Base-by-base conservation (phyloP, 1,139 yeast species). In the Sugiyamaella sp. region DNA sequence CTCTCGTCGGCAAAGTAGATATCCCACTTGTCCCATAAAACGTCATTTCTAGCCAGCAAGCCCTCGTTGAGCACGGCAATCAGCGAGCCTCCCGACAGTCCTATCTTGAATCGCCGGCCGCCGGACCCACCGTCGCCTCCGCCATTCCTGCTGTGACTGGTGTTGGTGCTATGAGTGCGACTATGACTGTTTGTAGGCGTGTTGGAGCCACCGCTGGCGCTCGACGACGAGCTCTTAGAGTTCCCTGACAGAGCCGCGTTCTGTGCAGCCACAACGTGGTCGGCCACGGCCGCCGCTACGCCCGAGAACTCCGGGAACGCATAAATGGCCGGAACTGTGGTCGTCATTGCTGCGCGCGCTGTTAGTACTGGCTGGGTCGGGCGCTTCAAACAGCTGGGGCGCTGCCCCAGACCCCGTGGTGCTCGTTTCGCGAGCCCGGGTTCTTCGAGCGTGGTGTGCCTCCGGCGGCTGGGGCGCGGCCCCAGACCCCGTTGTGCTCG, bases 1-100 rank as follows among this genome's bases (percentile, higher is more conserved):
- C 99, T 82, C 74, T 93, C 99, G 71, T 93, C 99, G 19, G 97
- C 97, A 75, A 93, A 91, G 71, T 89, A 93, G 55, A 93, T 82
- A 67, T 93, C 97, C 99, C 99, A 93, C 68, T 85, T 86, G 53
- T 82, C 86, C 98, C 98, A 93, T 62, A 84, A 85, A 40, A 93
- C 84, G 60, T 84, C 90, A 48, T 79, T 78, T 65, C 96, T 79
- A 41, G 80, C 77, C 55, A 91, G 73, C 58, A 93, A 76, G 12
- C 97, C 98, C 71, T 91, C 91, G 59, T 87, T 82, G 54, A 93
- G 77, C 51, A 91, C 95, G 59, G 86, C 84, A 58, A 93, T 84
- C 59, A 93, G 78, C 4, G 97, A 89, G 27, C 99, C 99, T 54
- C 98, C 99, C 52, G 91, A 82, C 27, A 93, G 78, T 53, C 97